phyloP scores from a whole-genome alignment of 257 asterid species.

The Solanum arcanum region DNA sequence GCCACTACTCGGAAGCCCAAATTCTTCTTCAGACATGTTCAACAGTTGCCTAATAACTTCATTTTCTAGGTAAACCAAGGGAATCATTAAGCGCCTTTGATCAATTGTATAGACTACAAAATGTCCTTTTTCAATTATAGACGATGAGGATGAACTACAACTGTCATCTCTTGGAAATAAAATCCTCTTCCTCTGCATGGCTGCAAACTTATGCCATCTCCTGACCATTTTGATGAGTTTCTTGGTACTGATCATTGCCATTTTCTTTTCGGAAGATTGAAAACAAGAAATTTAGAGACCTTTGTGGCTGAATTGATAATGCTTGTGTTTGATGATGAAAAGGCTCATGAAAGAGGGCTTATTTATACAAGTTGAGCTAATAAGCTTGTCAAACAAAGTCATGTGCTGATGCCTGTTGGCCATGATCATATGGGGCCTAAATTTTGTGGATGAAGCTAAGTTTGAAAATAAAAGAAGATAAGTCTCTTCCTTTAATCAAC shows the following conservation, averaged over 20 bases:
- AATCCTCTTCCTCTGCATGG: too few species aligned
- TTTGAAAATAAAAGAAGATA: not conserved
- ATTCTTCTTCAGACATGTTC: constrained; percentile 4
- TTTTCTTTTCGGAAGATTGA: too few species aligned
- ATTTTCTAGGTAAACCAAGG: constrained; percentile 13
- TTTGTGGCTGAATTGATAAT: not conserved
- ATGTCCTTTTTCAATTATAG: constrained; percentile 16
- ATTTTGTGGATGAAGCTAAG: not conserved
- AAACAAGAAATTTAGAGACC: too few species aligned
- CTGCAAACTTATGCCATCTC: too few species aligned
- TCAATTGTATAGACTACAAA: constrained; percentile 21
- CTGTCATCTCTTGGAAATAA: too few species aligned
- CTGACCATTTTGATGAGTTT: too few species aligned
- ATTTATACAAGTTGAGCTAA: not conserved
- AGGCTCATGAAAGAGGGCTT: not conserved
- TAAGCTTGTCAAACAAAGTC: not conserved
- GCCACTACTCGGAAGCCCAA: not conserved
- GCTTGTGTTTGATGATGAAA: not conserved
- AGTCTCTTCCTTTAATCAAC: not conserved
- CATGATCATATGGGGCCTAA: not conserved
- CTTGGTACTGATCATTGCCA: too few species aligned
- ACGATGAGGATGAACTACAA: not conserved
- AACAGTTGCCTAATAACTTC: constrained; percentile 7
- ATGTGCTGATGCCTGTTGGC: not conserved
- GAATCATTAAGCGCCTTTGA: constrained; percentile 12